Evolutionary conservation across 1,284 basidiomycete genomes (phyloP), one percentile per base, ranked within the genome.

Genomic region (Pseudozyma tsukubaensis): DNA sequence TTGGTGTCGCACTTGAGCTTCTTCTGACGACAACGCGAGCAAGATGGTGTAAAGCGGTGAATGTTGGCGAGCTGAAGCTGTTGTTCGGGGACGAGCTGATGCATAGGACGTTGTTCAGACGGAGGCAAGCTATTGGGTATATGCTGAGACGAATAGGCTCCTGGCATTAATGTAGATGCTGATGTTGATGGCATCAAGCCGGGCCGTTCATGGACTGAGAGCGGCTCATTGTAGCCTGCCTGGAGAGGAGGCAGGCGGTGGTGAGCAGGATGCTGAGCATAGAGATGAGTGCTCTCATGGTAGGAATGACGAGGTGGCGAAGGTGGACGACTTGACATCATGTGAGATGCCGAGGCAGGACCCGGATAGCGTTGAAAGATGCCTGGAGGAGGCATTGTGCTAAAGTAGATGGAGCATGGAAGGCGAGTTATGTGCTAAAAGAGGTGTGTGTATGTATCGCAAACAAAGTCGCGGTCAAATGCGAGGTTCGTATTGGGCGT

Each of bases 1-100:
- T 72, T 66, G 7, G 72, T 72, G 37, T 74, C 71, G 56, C 76
- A 77, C 40, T 74, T 74, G 58, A 77, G 72, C 64, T 77, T 77
- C 48, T 77, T 77, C 12, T 56, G 55, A 13, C 76, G 57, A 44
- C 76, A 75, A 11, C 76, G 59, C 4, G 72, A 71, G 59, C 76
- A 77, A 5, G 68, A 72, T 2, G 68, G 76, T 0, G 76, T 77
- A 50, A 72, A 71, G 36, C 67, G 65, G 37, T 64, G 52, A 37
- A 69, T 58, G 54, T 76, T 66, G 59, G 66, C 60, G 18, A 74
- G 51, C 36, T 74, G 72, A 13, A 63, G 51, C 40, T 70, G 72
- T 56, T 74, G 72, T 50, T 70, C 72, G 0, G 72, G 62, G 7
- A 69, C 65, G 49, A 73, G 71, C 51, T 55, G 56, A 24, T 57